Conservation (phyloP, 2,329 filamentous ascomycete genomes). For the Fusarium humuli region DNA sequence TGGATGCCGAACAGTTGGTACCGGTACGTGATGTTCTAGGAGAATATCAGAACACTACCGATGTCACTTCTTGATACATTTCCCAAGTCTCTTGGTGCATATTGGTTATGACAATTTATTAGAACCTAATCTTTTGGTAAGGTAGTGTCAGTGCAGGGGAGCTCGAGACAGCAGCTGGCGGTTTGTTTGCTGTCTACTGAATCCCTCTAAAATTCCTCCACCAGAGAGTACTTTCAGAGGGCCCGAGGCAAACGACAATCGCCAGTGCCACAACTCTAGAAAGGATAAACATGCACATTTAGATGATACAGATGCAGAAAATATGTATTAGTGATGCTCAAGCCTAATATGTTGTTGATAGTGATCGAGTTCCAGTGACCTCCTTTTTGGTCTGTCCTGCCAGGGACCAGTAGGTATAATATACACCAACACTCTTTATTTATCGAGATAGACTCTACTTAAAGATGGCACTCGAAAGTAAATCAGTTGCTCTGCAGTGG, state of each 20-base stretch:
- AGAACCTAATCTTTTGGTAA: background rate
- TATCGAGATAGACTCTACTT: background rate
- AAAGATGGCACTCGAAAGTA: background rate
- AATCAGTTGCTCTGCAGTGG: background rate
- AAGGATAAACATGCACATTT: background rate
- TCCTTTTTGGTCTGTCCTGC: background rate
- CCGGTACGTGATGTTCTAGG: background rate
- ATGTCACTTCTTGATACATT: background rate
- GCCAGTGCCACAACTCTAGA: background rate
- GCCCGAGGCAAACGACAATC: background rate
- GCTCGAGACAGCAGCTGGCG: background rate
- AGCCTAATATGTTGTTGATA: background rate
- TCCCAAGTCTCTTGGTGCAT: background rate
- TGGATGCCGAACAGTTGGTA: conserved; percentile 6
- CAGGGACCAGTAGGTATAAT: background rate
- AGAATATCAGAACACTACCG: conserved; percentile 4
- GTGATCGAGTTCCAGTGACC: conserved; percentile 2
- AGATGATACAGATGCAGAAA: background rate
- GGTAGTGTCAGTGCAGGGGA: background rate
- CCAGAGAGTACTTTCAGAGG: conserved; percentile 7
- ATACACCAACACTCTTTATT: background rate
- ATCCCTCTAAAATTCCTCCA: background rate
- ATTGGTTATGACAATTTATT: background rate
- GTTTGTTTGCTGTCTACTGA: conserved; percentile 13
- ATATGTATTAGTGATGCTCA: too few relatives aligned